Base-by-base conservation (phyloP, 2,329 filamentous ascomycete genomes). In the Epichloe brachyelytri region DNA sequence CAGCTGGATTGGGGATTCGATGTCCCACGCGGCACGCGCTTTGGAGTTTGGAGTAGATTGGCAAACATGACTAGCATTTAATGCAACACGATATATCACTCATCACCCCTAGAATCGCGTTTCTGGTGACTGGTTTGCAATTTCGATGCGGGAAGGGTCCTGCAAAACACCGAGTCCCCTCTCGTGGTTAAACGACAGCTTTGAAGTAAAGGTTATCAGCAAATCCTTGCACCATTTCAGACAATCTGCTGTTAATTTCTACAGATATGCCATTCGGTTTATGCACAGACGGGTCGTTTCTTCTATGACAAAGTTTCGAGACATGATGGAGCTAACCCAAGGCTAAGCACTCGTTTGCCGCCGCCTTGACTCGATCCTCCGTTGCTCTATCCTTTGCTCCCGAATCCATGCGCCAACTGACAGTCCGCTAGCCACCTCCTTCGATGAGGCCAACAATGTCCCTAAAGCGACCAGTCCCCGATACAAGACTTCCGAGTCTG, bases 401-500 rank as follows among this genome's bases (percentile, higher is more conserved):
- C 65, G 62, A 11, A 78, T 65, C 64, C 70, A 71, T 12, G 58
- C 57, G 5, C 65, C 62, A 7, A 71, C 68, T 1, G 66, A 68
- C 5, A 76, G 58, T 30, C 67, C 70, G 59, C 62, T 70, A 36
- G 68, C 71, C 54, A 69, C 68, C 2, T 68, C 68, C 48, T 65
- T 66, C 1, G 67, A 69, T 70, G n/a, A 81, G 74, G 14, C 86
- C 22, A 64, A 88, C 65, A 53, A 64, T 1, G 90, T 98, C 0
- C 93, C 94, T 0, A 91, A 68, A 0, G 87, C 88, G 6, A 95
- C 86, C 5, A 97, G 74, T 0, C 81, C 80, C 20, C 93, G 81
- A 64, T 90, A 97, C 3, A 93, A 69, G 0, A 88, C 86, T 63
- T 97, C 93, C 0, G 83, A 79, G 59, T 97, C 90, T 2, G 74